Conservation (phyloP, 495 filamentous ascomycete species). For the Thozetella sp. region DNA sequence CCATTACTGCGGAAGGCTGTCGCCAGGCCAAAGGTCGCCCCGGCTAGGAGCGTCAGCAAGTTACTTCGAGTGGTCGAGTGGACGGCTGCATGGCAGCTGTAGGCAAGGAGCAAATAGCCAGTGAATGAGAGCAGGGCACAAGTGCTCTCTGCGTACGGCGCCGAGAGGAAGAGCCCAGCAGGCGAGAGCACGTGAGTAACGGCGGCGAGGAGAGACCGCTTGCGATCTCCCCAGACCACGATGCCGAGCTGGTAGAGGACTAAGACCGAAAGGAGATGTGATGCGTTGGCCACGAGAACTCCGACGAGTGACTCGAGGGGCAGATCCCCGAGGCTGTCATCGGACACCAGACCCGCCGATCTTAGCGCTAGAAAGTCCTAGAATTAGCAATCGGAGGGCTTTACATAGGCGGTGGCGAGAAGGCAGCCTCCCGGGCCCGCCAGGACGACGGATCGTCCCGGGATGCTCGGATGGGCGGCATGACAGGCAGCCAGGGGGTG, state of each 20-base stretch:
- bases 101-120: conserved; percentile 72
- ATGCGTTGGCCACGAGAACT: conserved; percentile 64
- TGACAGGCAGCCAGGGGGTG: background rate
- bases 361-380: no score
- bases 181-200: conserved; percentile 81
- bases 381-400: no score
- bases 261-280: conserved; percentile 76
- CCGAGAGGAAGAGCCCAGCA: conserved; percentile 86
- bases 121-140: conserved; percentile 78
- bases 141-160: conserved; percentile 80
- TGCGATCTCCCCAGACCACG: conserved; percentile 40
- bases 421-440: no score
- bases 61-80: conserved; percentile 34
- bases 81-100: conserved; percentile 39
- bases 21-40: conserved; percentile 71
- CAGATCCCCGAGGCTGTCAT: background rate
- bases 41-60: conserved; percentile 56
- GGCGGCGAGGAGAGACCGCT: conserved; percentile 67
- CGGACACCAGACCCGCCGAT: no score
- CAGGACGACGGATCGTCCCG: background rate
- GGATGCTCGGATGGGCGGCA: background rate
- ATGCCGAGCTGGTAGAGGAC: conserved; percentile 64
- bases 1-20: conserved; percentile 85
- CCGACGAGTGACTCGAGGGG: conserved; percentile 46
- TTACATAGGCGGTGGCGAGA: no score